Base-by-base conservation (phyloP, 768 basidiomycete species). In the Piloderma croceum region DNA sequence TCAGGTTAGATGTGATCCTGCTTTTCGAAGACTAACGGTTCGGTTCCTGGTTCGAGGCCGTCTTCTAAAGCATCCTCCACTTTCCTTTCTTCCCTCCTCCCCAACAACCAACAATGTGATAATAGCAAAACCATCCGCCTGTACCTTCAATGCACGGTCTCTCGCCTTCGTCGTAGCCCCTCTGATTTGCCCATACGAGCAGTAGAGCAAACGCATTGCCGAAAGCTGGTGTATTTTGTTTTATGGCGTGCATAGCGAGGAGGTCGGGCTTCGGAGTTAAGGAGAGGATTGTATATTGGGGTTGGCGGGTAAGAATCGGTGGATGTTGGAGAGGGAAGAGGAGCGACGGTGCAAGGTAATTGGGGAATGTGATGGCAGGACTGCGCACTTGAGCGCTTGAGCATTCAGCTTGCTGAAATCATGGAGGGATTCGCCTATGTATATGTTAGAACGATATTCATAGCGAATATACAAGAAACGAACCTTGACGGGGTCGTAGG, bases 131-230 rank as follows among this genome's bases (percentile, higher is more conserved):
- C 74, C 71, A 83, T 4, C 68, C 54, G 1, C 86, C 86, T 18
- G 70, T 66, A 6, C 71, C 72, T 52, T 79, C 84, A 53, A 87
- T 65, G 50, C 77, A 82, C 45, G 76, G 53, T 31, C 68, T 62
- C 3, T 62, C 58, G 9, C 82, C 77, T 45, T 73, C 70, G 3
- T 77, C 72, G 48, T 83, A 91, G 0, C 90, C 90, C 31, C 92
- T 71, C 50, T 92, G 85, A 36, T 81, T 79, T 2, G 88, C 89
- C 96, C 96, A 99, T 12, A 93, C 74, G 7, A 90, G 76, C 13
- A 97, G 74, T 1, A 97, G 69, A 0, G 83, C 70, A 6, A 90
- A 58, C 1, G 89, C 89, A 38, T 92, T 83, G 2, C 62, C 58
- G 57, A 89, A 91, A 0, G 80, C 71, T 0, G 83, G 71, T 7